Evolutionary conservation across 1,284 basidiomycete species (phyloP), one percentile per base, ranked within the genome.

Genomic region (Xerocomus cyaneibrunnescens): DNA sequence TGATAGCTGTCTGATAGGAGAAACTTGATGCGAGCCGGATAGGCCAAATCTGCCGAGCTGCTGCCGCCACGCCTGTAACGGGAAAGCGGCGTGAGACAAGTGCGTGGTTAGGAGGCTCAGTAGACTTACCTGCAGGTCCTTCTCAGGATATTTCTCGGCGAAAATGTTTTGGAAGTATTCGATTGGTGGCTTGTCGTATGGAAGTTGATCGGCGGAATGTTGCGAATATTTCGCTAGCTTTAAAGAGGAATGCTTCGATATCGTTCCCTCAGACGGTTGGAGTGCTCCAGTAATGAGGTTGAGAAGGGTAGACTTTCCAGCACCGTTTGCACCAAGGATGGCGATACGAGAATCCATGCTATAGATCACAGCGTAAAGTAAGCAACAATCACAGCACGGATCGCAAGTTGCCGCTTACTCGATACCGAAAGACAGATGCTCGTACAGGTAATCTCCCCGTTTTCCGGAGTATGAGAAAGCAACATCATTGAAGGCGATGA

Each of bases 191-290:
- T 86, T 85, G 64, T 96, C 89, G 74, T 97, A 98, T 19, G 96
- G 97, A 30, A 99, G 83, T 72, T 99, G 97, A 74, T 99, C 97
- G 25, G 97, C 95, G 48, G 91, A 94, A 77, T 99, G 97, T 77
- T 99, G 97, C 34, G 91, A 94, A 81, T 98, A 99, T 72, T 94
- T 95, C 58, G 92, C 94, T 55, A 99, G 85, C 75, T 99, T 99
- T 63, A 99, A 80, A 32, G 80, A 82, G 45, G 89, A 78, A 72
- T 99, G 96, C 62, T 93, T 92, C 45, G 88, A 89, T 60, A 99
- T 72, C 22, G 90, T 90, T 45, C 96, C 96, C 67, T 92, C 83
- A 54, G 74, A 76, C 2, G 97, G 94, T 61, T 89, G 86, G 32
- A 97, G 80, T 14, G 70, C 80, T 46, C 92, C 83, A 9, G 91